Conservation (phyloP, 208 protist species). For the Leishmania major region DNA sequence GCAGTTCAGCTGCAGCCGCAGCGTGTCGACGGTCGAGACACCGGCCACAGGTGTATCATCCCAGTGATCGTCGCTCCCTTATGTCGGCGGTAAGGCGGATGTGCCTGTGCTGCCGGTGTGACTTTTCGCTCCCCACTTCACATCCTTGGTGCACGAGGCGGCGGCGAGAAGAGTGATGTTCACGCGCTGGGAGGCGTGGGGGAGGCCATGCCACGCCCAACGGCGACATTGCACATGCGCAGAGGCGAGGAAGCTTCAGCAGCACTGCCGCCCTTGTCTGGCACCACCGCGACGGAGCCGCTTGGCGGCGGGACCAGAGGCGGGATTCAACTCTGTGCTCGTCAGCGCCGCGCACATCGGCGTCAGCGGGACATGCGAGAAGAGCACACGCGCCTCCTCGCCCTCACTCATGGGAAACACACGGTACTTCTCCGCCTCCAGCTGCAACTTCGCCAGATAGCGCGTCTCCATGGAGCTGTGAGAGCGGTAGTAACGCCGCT, state of each 20-base stretch:
- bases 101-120: not conserved
- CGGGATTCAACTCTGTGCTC: not conserved
- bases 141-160: not conserved
- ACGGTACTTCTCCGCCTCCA: constrained; percentile 75
- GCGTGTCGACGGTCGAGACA: constrained; percentile 11
- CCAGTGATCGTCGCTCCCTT: too few relatives aligned
- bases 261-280: not conserved
- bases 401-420: constrained; percentile 64
- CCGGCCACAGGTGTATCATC: not conserved
- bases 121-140: not conserved
- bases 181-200: not conserved
- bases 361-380: constrained; percentile 16
- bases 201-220: too few relatives aligned
- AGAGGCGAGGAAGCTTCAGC: not conserved
- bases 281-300: not conserved
- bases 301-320: not conserved
- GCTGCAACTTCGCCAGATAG: constrained; percentile 47
- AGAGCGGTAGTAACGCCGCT: constrained; percentile 57
- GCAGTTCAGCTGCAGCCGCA: constrained; percentile 16
- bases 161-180: not conserved
- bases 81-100: not conserved
- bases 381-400: constrained; percentile 20
- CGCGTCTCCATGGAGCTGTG: constrained; percentile 56
- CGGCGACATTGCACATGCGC: not conserved
- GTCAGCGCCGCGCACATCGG: constrained; percentile 26